These are phyloP conservation scores for Myochromella boudieri DNA, from an alignment of 768 basidiomycete genomes.

Conservation along the genomic window DNA sequence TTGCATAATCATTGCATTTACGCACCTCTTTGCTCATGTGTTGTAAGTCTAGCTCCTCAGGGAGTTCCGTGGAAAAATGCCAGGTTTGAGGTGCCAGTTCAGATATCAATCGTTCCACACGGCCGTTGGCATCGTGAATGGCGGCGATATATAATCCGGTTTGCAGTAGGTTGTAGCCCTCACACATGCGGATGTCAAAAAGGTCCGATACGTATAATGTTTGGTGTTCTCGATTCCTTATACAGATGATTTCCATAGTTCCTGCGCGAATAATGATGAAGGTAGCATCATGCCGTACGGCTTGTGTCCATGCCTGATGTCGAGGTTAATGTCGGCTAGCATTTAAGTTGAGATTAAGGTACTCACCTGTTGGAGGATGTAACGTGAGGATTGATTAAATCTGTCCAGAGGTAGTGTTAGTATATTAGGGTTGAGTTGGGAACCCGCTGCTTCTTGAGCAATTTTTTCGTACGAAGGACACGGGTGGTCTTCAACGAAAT, in stretches of 20 bases:
- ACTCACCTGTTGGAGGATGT: slow-evolving; percentile 9
- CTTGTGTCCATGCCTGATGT: slow-evolving; percentile 19
- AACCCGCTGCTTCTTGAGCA: no score
- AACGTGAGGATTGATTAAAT: background rate
- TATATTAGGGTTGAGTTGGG: background rate
- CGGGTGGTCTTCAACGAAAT: background rate
- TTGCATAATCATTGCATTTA: no score
- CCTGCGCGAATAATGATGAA: slow-evolving; percentile 18
- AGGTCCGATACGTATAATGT: slow-evolving; percentile 14
- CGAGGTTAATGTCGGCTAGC: no score
- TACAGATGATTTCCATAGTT: slow-evolving; percentile 17
- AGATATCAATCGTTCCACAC: no score
- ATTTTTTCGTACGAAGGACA: no score
- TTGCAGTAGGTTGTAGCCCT: slow-evolving; percentile 13
- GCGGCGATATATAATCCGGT: slow-evolving; percentile 17
- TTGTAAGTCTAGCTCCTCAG: no score
- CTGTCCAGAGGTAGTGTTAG: background rate
- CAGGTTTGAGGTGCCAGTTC: no score
- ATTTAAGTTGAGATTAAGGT: no score
- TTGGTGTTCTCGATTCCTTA: slow-evolving; percentile 9
- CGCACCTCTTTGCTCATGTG: no score
- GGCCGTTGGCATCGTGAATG: slow-evolving; percentile 14
- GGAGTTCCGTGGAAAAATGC: no score
- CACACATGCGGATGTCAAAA: background rate
- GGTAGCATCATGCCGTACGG: slow-evolving; percentile 15